These are phyloP conservation scores for Leccinum sublutescens DNA, from an alignment of 768 basidiomycete genomes.

Conservation along the genomic window DNA sequence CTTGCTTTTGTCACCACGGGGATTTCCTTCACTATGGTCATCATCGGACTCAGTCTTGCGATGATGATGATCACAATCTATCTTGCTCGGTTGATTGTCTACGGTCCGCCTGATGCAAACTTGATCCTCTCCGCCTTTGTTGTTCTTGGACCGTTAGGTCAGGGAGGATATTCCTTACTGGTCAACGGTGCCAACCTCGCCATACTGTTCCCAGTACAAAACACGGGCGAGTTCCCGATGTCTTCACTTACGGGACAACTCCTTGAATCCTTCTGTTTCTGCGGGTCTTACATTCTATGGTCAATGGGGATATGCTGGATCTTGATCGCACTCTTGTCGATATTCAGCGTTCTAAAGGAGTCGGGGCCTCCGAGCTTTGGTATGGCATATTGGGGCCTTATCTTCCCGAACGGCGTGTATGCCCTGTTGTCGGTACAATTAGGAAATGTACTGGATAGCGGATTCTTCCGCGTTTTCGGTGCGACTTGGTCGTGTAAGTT, in stretches of 20 bases:
- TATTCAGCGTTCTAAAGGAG: conserved; percentile 33
- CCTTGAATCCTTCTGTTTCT: conserved; percentile 44
- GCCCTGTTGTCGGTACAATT: conserved; percentile 50
- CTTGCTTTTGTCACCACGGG: conserved; percentile 43
- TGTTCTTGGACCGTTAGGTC: conserved; percentile 53
- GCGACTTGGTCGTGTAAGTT: conserved; percentile 51
- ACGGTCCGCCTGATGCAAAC: conserved; percentile 39
- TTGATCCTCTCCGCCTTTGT: conserved; percentile 46
- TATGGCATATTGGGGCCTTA: conserved; percentile 51
- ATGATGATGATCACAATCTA: conserved; percentile 50
- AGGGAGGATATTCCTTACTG: conserved; percentile 47
- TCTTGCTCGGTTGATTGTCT: conserved; percentile 42
- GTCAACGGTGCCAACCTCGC: conserved; percentile 40
- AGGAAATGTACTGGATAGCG: conserved; percentile 46
- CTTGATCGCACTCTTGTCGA: conserved; percentile 41
- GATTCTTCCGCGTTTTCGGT: conserved; percentile 52
- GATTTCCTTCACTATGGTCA: conserved; percentile 43
- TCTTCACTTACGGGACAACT: conserved; percentile 38
- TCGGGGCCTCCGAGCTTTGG: conserved; percentile 41
- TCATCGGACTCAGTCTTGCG: conserved; percentile 47
- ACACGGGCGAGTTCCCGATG: conserved; percentile 32
- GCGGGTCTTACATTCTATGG: conserved; percentile 48
- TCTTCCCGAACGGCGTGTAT: conserved; percentile 58
- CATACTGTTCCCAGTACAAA: conserved; percentile 33
- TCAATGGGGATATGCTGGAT: conserved; percentile 57